A percentile compares a stretch with the other conserved stretches of the same genome.
Conservation (phyloP, 495 filamentous ascomycete genomes). For the Penicillium mononematosum region DNA sequence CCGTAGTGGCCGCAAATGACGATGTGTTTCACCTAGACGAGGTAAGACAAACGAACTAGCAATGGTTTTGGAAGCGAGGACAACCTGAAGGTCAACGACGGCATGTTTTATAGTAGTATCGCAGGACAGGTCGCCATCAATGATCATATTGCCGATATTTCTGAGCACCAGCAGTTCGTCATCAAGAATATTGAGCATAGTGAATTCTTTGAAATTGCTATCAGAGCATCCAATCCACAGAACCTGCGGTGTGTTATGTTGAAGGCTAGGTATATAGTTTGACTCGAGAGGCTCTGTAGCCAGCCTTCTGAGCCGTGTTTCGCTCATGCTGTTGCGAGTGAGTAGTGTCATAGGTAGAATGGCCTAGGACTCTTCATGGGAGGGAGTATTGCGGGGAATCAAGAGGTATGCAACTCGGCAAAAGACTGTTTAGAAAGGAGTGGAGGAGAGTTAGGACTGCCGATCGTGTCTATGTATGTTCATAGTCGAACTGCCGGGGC, state of each 20-base stretch:
- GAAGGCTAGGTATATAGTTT: constrained; percentile 33
- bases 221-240: constrained; percentile 48
- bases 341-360: too few relatives aligned
- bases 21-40: constrained; percentile 39
- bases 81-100: constrained; percentile 35
- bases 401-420: too few relatives aligned
- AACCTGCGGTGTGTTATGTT: constrained; percentile 31
- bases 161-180: constrained; percentile 44
- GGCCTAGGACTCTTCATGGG: too few relatives aligned
- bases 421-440: too few relatives aligned
- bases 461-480: too few relatives aligned
- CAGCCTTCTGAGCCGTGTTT: background rate
- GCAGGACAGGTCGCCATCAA: constrained; percentile 36
- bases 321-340: too few relatives aligned
- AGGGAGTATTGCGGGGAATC: too few relatives aligned
- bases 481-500: too few relatives aligned
- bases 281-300: constrained; percentile 5
- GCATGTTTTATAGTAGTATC: constrained; percentile 37
- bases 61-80: background rate
- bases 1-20: constrained; percentile 47
- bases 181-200: constrained; percentile 29
- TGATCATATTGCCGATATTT: constrained; percentile 41
- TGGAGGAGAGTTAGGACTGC: too few relatives aligned
- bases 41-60: constrained; percentile 6
- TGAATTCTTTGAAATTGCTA: constrained; percentile 37